A percentile compares a stretch with the other conserved stretches of the same genome.
These are phyloP conservation scores for Saccharomyces hybrid DNA, from an alignment of 1,139 yeast species.

Conservation along the genomic window DNA sequence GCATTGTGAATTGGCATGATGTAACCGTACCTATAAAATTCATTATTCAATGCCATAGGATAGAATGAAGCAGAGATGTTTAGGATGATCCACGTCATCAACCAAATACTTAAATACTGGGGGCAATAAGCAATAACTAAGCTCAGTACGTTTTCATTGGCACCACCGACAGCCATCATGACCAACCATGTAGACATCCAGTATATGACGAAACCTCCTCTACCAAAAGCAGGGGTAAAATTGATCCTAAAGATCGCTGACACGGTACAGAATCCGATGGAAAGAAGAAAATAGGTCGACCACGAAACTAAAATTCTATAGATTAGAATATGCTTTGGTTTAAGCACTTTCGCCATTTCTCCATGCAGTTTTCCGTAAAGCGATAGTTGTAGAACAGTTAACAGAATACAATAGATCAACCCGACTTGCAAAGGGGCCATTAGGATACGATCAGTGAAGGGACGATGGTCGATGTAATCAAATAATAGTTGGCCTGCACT, in stretches of 20 bases:
- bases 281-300: slow-evolving; percentile 43
- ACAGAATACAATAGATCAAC: slow-evolving; percentile 61
- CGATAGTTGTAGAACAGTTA: slow-evolving; percentile 55
- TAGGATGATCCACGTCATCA: slow-evolving; percentile 48
- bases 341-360: slow-evolving; percentile 40
- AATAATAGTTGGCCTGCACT: slow-evolving; percentile 24
- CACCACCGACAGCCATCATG: slow-evolving; percentile 57
- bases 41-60: slow-evolving; percentile 47
- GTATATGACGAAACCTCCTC: slow-evolving; percentile 53
- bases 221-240: slow-evolving; percentile 47
- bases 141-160: slow-evolving; percentile 53
- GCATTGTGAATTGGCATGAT: slow-evolving; percentile 60
- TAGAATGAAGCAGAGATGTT: slow-evolving; percentile 57
- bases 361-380: slow-evolving; percentile 51
- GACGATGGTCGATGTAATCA: slow-evolving; percentile 41
- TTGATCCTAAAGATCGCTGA: slow-evolving; percentile 57
- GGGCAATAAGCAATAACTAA: slow-evolving; percentile 41
- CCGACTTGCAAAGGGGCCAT: slow-evolving; percentile 70
- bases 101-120: slow-evolving; percentile 54
- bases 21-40: slow-evolving; percentile 56
- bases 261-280: slow-evolving; percentile 49
- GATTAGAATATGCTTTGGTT: slow-evolving; percentile 39
- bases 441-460: slow-evolving; percentile 44
- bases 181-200: slow-evolving; percentile 58
- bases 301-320: slow-evolving; percentile 46